Base-by-base conservation (phyloP, 1,139 yeast species). In the Yamadazyma friedrichii region DNA sequence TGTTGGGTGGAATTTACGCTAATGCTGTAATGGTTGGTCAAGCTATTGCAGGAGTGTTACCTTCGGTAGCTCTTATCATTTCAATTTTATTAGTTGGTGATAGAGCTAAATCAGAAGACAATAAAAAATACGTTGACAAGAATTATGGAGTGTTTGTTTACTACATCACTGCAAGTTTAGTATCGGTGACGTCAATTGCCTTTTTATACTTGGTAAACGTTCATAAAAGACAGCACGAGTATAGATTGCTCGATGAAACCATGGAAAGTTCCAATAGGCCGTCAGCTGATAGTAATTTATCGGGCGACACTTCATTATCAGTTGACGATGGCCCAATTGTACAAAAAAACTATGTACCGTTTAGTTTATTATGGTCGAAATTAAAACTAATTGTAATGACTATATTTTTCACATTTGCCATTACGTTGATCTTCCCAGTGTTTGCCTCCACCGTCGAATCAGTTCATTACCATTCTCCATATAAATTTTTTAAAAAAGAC, bases 1-100 rank as follows among this genome's bases (percentile, higher is more conserved):
- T 86, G 3, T 71, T 82, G 58, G 94, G 95, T 2, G 78, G 88
- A 3, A 73, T 80, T 2, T 88, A 82, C 56, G 88, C 91, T 12
- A 95, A 91, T 54, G 95, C 87, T 0, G 86, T 86, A 3, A 87
- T 93, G 86, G 89, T 89, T 5, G 98, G 98, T 1, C 96, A 93
- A 61, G 96, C 96, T 0, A 69, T 91, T 11, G 89, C 97, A 0
- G 98, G 98, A 1, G 95, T 91, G 0, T 66, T 91, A 38, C 98
- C 98, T 1, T 81, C 96, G 0, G 61, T 84, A 12, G 84, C 95
- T 0, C 68, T 89, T 40, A 81, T 91, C 37, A 39, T 79, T 1
- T 78, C 91, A 1, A 62, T 70, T 10, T 74, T 84, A 33, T 48
- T 78, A 31, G 59, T 76, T 3, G 78, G 77, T 6, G 60, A 58